These are phyloP conservation scores for Aspergillus bertholletiae DNA, from an alignment of 495 filamentous ascomycete genomes.

Conservation along the genomic window DNA sequence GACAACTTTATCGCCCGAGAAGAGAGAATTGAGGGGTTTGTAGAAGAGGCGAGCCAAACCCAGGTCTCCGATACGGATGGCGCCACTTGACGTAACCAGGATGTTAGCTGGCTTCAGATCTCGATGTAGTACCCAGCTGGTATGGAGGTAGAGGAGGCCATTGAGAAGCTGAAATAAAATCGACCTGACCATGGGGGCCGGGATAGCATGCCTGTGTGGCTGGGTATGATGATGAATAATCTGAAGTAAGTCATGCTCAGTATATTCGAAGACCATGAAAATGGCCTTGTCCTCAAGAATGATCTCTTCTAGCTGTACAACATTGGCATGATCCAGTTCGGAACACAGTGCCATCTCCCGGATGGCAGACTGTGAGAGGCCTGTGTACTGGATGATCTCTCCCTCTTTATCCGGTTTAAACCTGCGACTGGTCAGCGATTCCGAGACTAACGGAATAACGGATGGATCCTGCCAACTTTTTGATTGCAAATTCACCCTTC, in stretches of 20 bases:
- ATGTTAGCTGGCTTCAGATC: conserved; percentile 98
- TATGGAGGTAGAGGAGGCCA: conserved; percentile 90
- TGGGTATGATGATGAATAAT: conserved; percentile 98
- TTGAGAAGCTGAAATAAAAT: conserved; percentile 94
- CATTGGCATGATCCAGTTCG: conserved; percentile 83
- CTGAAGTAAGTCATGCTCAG: conserved; percentile 93
- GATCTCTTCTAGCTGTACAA: conserved; percentile 90
- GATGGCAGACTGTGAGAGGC: conserved; percentile 94
- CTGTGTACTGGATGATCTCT: conserved; percentile 89
- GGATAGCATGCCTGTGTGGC: conserved; percentile 79
- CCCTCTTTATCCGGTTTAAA: conserved; percentile 99
- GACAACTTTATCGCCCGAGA: conserved; percentile 94
- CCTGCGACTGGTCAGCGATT: conserved; percentile 37
- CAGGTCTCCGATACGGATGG: conserved; percentile 91
- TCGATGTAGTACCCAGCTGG: conserved; percentile 95
- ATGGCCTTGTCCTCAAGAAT: conserved; percentile 99
- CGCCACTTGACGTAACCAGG: conserved; percentile 87
- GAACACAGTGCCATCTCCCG: conserved; percentile 99
- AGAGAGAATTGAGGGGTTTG: conserved; percentile 87
- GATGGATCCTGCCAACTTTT: conserved; percentile 56
- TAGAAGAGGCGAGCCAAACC: conserved; percentile 90
- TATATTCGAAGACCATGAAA: conserved; percentile 99
- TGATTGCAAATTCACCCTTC: conserved; percentile 85
- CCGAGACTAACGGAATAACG: not conserved
- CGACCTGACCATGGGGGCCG: conserved; percentile 80